Conservation (phyloP, 352 stramenopile species). For the Globisporangium parvum region DNA sequence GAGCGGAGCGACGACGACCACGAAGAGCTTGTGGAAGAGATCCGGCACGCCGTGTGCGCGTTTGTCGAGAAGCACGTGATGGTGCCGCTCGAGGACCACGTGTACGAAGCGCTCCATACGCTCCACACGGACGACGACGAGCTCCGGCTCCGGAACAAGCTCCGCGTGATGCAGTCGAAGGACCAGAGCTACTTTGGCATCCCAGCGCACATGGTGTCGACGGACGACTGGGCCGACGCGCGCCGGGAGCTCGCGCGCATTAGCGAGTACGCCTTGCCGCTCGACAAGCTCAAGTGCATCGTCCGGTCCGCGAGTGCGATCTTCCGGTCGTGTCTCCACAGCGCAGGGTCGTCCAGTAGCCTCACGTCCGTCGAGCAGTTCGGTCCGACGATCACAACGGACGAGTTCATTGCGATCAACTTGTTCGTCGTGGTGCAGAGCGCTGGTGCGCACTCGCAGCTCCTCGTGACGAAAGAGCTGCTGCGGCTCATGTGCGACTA, state of each 20-base stretch:
- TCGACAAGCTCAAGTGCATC: slow-evolving; percentile 74
- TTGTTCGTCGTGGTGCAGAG: slow-evolving; percentile 54
- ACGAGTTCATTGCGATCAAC: slow-evolving; percentile 62
- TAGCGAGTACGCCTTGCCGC: slow-evolving; percentile 49
- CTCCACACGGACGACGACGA: slow-evolving; percentile 46
- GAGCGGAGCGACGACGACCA: slow-evolving; percentile 38
- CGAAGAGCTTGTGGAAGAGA: slow-evolving; percentile 55
- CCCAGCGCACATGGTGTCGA: slow-evolving; percentile 33
- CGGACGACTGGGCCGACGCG: slow-evolving; percentile 51
- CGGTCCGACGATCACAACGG: slow-evolving; percentile 42
- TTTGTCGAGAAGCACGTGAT: slow-evolving; percentile 50
- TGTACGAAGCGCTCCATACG: slow-evolving; percentile 48
- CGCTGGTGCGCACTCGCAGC: slow-evolving; percentile 22
- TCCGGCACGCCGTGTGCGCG: slow-evolving; percentile 42
- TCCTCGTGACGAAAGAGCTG: slow-evolving; percentile 50
- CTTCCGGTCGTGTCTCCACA: slow-evolving; percentile 28
- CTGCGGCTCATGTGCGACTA: slow-evolving; percentile 48
- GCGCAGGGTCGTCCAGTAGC: slow-evolving; percentile 23
- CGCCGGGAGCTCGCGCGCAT: slow-evolving; percentile 42
- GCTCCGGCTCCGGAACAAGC: slow-evolving; percentile 36
- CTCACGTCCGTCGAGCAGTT: slow-evolving; percentile 33
- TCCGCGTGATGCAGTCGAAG: slow-evolving; percentile 48
- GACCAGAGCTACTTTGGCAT: slow-evolving; percentile 52
- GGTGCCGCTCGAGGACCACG: slow-evolving; percentile 53
- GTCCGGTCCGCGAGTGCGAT: slow-evolving; percentile 47